phyloP scores from a whole-genome alignment of 192 early-diverging fungal species.

The Spizellomyces sp. region DNA sequence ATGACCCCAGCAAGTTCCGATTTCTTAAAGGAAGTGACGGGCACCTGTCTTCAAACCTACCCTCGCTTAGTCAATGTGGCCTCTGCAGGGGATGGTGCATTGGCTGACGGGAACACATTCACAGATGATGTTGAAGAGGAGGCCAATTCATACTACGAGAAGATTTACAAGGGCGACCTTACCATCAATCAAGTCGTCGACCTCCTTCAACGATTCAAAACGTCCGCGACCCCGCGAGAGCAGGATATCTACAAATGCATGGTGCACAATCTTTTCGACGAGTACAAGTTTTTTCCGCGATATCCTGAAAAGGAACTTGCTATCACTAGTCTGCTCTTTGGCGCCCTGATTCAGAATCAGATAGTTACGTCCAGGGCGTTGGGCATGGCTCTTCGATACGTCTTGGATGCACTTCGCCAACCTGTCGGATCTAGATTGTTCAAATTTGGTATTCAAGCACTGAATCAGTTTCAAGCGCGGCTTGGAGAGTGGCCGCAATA shows the following conservation, averaged over 20 bases:
- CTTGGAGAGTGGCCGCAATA: constrained; percentile 92
- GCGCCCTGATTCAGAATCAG: constrained; percentile 85
- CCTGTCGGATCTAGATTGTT: constrained; percentile 80
- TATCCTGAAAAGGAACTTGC: constrained; percentile 92
- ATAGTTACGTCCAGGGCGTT: constrained; percentile 78
- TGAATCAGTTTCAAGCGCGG: constrained; percentile 79
- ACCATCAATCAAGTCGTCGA: constrained; percentile 85
- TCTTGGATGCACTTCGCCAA: constrained; percentile 83
- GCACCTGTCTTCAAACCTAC: constrained; percentile 48
- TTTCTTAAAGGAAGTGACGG: constrained; percentile 60
- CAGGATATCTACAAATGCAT: constrained; percentile 88
- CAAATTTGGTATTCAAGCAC: constrained; percentile 85
- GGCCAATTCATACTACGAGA: constrained; percentile 73
- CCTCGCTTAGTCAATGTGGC: constrained; percentile 36
- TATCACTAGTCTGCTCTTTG: constrained; percentile 90
- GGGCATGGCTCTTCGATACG: constrained; percentile 86
- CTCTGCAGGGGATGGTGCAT: constrained; percentile 28
- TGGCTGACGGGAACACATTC: constrained; percentile 45
- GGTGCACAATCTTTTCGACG: constrained; percentile 93
- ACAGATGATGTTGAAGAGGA: constrained; percentile 78
- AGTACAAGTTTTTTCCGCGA: constrained; percentile 91
- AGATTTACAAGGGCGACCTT: constrained; percentile 78
- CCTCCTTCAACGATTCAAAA: constrained; percentile 76
- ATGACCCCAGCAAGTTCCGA: constrained; percentile 67
- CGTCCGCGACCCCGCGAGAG: constrained; percentile 71